Evolutionary conservation across 495 filamentous ascomycete species (phyloP).

Genomic region (Penicillium angulare): DNA sequence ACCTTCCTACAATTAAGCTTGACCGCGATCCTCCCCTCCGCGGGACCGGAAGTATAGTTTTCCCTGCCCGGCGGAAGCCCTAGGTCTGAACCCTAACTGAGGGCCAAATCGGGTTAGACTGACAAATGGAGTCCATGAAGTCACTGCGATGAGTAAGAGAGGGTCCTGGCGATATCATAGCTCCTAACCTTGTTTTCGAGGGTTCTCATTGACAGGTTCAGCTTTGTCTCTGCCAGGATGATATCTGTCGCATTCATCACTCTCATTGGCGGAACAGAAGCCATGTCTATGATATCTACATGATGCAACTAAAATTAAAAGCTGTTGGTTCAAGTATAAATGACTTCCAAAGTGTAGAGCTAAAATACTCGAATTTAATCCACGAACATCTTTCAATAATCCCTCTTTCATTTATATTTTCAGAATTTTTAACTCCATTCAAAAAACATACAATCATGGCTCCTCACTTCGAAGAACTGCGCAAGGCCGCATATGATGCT

Average conservation of each 20-base stretch:
- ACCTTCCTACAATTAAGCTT: background rate
- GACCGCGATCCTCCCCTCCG: slow-evolving; percentile 27
- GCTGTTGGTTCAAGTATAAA: background rate
- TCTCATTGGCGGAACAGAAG: slow-evolving; percentile 3
- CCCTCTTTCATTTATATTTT: background rate
- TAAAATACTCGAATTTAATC: background rate
- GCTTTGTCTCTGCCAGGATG: background rate
- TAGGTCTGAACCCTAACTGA: slow-evolving; percentile 31
- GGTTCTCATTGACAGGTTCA: background rate
- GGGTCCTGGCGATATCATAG: background rate
- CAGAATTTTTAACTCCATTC: too few species aligned
- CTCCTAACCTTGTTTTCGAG: background rate
- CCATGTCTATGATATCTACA: slow-evolving; percentile 43
- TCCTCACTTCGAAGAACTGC: slow-evolving; percentile 36
- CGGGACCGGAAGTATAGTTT: slow-evolving; percentile 22
- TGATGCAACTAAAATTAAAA: slow-evolving; percentile 37
- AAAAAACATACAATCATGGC: too few species aligned
- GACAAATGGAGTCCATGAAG: slow-evolving; percentile 25
- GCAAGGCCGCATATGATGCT: slow-evolving; percentile 38
- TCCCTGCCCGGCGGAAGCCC: slow-evolving; percentile 26
- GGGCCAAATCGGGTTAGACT: background rate
- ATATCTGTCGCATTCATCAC: background rate
- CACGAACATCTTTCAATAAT: background rate
- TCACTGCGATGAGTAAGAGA: slow-evolving; percentile 14
- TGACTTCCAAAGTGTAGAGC: too few species aligned